A percentile compares a stretch with the other conserved stretches of the same genome.
Evolutionary conservation across 1,284 basidiomycete species (phyloP).

Genomic region (Phenoliferia sp.): DNA sequence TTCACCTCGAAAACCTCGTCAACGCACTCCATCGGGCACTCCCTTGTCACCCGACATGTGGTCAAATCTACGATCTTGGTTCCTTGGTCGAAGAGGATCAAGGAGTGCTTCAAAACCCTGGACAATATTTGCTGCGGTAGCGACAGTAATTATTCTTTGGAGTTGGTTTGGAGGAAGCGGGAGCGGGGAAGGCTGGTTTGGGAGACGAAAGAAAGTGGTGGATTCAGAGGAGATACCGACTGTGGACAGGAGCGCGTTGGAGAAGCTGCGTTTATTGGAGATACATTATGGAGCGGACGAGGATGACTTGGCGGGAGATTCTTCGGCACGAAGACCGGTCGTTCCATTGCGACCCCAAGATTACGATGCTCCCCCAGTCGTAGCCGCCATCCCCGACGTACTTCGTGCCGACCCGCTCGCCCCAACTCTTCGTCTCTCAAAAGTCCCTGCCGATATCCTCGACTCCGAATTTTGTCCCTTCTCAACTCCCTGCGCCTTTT

Average conservation of each 20-base stretch:
- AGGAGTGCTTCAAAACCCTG: too few species aligned
- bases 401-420: conserved; percentile 8
- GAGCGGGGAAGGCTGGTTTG: not conserved
- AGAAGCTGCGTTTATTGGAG: conserved; percentile 33
- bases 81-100: too few species aligned
- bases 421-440: not conserved
- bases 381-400: conserved; percentile 20
- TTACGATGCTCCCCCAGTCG: conserved; percentile 14
- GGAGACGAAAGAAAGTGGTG: not conserved
- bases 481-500: conserved; percentile 26
- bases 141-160: too few species aligned
- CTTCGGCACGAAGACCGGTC: not conserved
- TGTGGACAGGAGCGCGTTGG: conserved; percentile 26
- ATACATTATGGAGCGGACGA: conserved; percentile 31
- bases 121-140: too few species aligned
- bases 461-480: conserved; percentile 20
- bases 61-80: not conserved
- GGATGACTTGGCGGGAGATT: conserved; percentile 4
- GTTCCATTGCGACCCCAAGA: not conserved
- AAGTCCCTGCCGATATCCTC: conserved; percentile 18
- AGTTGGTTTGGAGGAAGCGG: not conserved
- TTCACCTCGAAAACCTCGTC: not conserved
- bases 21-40: not conserved
- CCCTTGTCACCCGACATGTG: not conserved
- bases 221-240: conserved; percentile 6